Conservation (phyloP, 2,329 filamentous ascomycete genomes). For the Cladosporium sp. region DNA sequence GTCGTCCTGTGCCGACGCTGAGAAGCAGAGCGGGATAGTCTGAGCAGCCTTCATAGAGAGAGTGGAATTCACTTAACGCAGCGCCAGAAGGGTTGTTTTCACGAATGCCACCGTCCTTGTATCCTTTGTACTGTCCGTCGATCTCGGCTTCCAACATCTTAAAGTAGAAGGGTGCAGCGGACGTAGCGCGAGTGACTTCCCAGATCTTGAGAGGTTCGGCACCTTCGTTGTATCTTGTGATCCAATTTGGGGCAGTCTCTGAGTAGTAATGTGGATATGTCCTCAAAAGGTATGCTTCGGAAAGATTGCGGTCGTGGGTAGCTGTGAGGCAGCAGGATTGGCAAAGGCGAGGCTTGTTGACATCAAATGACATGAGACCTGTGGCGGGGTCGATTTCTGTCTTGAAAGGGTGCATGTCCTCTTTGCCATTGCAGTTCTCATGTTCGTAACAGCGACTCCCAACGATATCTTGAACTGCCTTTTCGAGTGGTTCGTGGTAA, state of each 20-base stretch:
- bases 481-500: constrained; percentile 45
- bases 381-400: constrained; percentile 5
- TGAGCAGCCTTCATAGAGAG: constrained; percentile 40
- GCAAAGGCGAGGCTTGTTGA: constrained; percentile 31
- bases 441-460: constrained; percentile 42
- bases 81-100: constrained; percentile 49
- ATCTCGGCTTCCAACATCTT: constrained; percentile 45
- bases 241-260: constrained; percentile 38
- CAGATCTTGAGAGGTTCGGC: constrained; percentile 47
- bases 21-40: constrained; percentile 42
- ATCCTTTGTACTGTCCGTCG: constrained; percentile 35
- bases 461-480: constrained; percentile 44
- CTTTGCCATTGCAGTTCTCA: constrained; percentile 36
- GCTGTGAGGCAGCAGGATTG: constrained; percentile 46
- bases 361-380: constrained; percentile 11
- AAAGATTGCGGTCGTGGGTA: constrained; percentile 44
- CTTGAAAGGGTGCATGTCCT: constrained; percentile 44
- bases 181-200: constrained; percentile 50
- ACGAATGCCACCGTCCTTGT: constrained; percentile 49
- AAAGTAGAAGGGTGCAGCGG: constrained; percentile 51
- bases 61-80: constrained; percentile 45
- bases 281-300: constrained; percentile 46
- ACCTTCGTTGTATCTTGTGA: constrained; percentile 46
- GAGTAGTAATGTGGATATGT: constrained; percentile 46
- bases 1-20: constrained; percentile 44